Evolutionary conservation across 2,329 filamentous ascomycete genomes (phyloP), one percentile per base, ranked within the genome.

Genomic region (Beauveria brongniartii): DNA sequence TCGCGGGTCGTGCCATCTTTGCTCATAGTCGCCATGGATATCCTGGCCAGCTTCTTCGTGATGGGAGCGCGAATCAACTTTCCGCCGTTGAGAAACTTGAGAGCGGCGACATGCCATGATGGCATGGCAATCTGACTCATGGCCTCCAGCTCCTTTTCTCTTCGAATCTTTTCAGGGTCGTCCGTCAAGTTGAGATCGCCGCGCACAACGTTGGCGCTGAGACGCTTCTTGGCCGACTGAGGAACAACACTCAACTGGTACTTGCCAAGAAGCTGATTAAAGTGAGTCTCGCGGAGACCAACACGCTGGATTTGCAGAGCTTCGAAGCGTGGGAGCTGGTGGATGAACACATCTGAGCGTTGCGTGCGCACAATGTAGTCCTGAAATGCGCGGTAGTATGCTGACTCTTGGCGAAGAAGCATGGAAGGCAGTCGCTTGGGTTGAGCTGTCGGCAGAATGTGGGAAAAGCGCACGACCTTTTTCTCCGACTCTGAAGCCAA

Each of bases 311-410:
- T 85, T 71, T 97, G 93, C 53, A 97, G 80, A 26, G 91, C 91
- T 71, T 97, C 93, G 63, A 93, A 95, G 54, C 94, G 88, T 26
- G 90, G 83, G 61, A 91, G 85, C 47, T 91, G 88, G 72, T 96
- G 90, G 59, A 96, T 83, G 70, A 96, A 96, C 10, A 88, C 86
- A 72, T 97, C 94, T 20, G 80, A 78, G 58, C 80, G 79, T 61
- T 84, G 85, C 16, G 84, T 85, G 37, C 84, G 83, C 62, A 89
- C 82, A 51, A 87, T 77, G 66, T 90, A 82, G 69, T 88, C 86
- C 66, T 91, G 86, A 72, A 96, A 97, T 10, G 91, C 91, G 63
- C 90, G 88, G 76, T 92, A 93, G 74, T 96, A 97, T 5, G 92
- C 89, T 3, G 88, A 87, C 69, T 94, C 90, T 69, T 83, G 78